These are phyloP conservation scores for Rhamnella rubrinervis DNA, from an alignment of 331 rosid genomes.

Conservation along the genomic window DNA sequence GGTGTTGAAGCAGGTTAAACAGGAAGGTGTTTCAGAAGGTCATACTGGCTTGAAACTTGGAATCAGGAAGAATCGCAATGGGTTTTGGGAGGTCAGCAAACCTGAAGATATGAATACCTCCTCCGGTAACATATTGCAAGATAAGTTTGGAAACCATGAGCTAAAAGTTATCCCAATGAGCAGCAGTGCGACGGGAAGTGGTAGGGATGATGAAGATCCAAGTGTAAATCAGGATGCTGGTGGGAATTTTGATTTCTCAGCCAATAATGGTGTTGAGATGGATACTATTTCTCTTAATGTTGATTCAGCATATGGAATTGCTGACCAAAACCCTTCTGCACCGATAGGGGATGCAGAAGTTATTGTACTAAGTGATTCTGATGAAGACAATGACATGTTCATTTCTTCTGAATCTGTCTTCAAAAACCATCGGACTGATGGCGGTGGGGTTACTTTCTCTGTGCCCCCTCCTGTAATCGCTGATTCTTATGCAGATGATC, in stretches of 20 bases:
- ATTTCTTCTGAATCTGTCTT: constrained; percentile 46
- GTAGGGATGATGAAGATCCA: constrained; percentile 84
- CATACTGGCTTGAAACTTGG: constrained; percentile 71
- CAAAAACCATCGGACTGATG: constrained; percentile 46
- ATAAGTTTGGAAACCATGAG: constrained; percentile 51
- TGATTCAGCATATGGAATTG: constrained; percentile 62
- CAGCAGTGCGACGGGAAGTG: constrained; percentile 92
- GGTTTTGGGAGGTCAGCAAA: constrained; percentile 85
- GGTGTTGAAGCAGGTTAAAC: constrained; percentile 64
- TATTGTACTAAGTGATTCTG: constrained; percentile 91
- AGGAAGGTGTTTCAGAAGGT: constrained; percentile 78
- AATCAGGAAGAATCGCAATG: constrained; percentile 71
- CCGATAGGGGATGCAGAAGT: constrained; percentile 59
- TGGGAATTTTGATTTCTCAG: constrained; percentile 57
- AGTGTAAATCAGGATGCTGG: constrained; percentile 87
- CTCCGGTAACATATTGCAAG: constrained; percentile 59
- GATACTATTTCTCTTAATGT: constrained; percentile 60
- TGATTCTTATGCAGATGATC: constrained; percentile 73
- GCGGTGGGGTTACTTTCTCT: constrained; percentile 49
- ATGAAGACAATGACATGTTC: constrained; percentile 67
- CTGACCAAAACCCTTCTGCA: constrained; percentile 49
- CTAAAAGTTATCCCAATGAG: constrained; percentile 87
- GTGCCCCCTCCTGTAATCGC: constrained; percentile 53
- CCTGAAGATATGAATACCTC: constrained; percentile 63
- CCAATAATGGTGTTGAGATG: constrained; percentile 72